Base-by-base conservation (phyloP, 2,329 filamentous ascomycete genomes). In the Trichoderma lentiforme region DNA sequence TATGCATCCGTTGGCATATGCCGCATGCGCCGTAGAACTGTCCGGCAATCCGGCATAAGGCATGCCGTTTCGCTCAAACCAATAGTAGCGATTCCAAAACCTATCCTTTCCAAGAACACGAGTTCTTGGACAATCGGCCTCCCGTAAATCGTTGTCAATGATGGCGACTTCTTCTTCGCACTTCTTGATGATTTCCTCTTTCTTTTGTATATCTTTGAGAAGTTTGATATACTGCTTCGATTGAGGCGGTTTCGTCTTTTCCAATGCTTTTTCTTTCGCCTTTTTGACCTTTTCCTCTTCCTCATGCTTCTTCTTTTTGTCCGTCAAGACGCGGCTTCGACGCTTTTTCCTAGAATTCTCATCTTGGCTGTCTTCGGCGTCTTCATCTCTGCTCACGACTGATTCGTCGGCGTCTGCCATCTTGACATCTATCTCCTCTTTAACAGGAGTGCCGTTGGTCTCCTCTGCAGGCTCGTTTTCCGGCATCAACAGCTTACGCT, bases 11-110 rank as follows among this genome's bases (percentile, higher is more conserved):
- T 98, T 99, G 53, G 95, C 95, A 79, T 98, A 99, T 9, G 89
- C 91, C 26, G 95, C 94, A 60, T 90, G 86, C 1, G 94, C 92
- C 1, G 95, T 98, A 18, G 95, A 98, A 81, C 94, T 97, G 74
- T 88, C 89, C 0, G 95, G 95, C 70, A 98, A 86, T 5, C 96
- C 96, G 36, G 88, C 94, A 78, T 95, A 97, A 0, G 96, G 96
- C 95, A 98, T 98, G 28, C 95, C 96, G 78, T 98, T 99, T 74
- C 95, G 92, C 82, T 99, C 96, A 80, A 98, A 98, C 95, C 96
- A 99, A 85, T 97, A 98, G 82, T 98, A 99, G 69, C 95, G 90
- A 82, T 99, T 98, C 90, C 95, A 97, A 85, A 97, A 99, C 58
- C 96, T 90, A 82, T 99, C 96, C 80, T 96, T 95, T 73, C 96